Evolutionary conservation across 2,329 filamentous ascomycete species (phyloP), one percentile per base, ranked within the genome.

Genomic region (Tolypocladium ophioglossoides): DNA sequence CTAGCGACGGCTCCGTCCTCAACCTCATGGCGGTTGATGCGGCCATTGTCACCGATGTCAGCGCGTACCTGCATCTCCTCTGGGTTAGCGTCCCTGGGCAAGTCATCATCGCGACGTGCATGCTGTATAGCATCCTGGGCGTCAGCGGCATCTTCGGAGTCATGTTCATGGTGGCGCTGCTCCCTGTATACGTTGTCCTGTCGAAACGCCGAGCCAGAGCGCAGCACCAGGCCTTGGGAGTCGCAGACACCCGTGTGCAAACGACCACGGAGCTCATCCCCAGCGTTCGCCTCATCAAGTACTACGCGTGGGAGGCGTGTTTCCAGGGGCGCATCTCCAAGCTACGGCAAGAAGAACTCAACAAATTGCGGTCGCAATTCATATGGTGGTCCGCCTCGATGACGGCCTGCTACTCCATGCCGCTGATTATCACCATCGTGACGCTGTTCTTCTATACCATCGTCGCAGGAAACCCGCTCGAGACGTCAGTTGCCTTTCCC

Each of bases 261-360:
- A 12, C 37, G n/a, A 32, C 40, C 18, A 16, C 24, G 7, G 86
- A 89, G 66, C 83, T 83, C 1, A 70, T 89, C 1, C 81, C 85
- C 61, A 85, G 86, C 12, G 88, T 89, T 53, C 78, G 85, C 2
- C 85, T 89, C 65, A 86, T 89, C 69, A 89, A 89, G 62, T 87
- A 89, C 62, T 84, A 84, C 0, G 86, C 85, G 1, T 70, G 87
- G 6, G 86, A 89, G 65, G 68, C 73, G 12, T 79, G 84, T 60
- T 89, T 86, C 85, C 79, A 87, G 64, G 72, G 74, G 10, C 84
- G 82, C 59, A 84, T 89, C 27, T 51, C 56, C 68, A 74, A 49
- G 69, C 74, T 32, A 77, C 74, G 86, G 57, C 75, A 80, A 38
- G 77, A 75, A 48, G 86, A 89, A 64, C 74, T 89, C 20, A 65